Conservation (phyloP, 2,329 filamentous ascomycete species). For the Fusarium xyrophilum region DNA sequence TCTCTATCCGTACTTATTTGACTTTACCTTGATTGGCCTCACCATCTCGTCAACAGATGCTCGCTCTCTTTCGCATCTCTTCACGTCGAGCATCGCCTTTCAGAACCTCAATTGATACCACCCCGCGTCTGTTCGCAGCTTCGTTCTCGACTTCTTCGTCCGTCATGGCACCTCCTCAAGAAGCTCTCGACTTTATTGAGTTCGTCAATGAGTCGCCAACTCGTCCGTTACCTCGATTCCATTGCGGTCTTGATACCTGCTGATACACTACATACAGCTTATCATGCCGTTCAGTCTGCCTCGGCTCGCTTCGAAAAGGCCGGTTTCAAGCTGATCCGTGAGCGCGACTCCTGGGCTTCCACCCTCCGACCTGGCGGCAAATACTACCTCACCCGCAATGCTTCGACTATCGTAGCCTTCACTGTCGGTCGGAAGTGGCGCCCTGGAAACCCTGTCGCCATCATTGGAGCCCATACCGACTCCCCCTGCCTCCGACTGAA, state of each 20-base stretch:
- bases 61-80: slow-evolving; percentile 23
- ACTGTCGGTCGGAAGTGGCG: slow-evolving; percentile 90
- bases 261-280: slow-evolving; percentile 69
- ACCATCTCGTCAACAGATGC: slow-evolving; percentile 30
- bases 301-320: slow-evolving; percentile 78
- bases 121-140: slow-evolving; percentile 4
- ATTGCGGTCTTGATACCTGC: background rate
- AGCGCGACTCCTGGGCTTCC: slow-evolving; percentile 87
- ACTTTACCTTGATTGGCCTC: background rate
- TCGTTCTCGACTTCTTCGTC: slow-evolving; percentile 43
- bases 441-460: slow-evolving; percentile 87
- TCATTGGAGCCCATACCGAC: slow-evolving; percentile 96
- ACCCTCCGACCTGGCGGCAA: slow-evolving; percentile 85
- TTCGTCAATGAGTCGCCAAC: slow-evolving; percentile 96
- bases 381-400: slow-evolving; percentile 95
- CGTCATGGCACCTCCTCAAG: slow-evolving; percentile 60
- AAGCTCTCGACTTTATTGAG: slow-evolving; percentile 84
- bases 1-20: background rate
- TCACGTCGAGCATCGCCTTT: slow-evolving; percentile 17
- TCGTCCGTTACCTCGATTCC: slow-evolving; percentile 62
- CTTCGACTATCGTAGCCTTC: slow-evolving; percentile 90
- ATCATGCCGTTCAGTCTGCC: slow-evolving; percentile 87
- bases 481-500: slow-evolving; percentile 92
- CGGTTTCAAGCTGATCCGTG: slow-evolving; percentile 87
- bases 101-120: slow-evolving; percentile 21